Base-by-base conservation (phyloP, 208 protist genomes). In the Leptomonas pyrrhocoris region DNA sequence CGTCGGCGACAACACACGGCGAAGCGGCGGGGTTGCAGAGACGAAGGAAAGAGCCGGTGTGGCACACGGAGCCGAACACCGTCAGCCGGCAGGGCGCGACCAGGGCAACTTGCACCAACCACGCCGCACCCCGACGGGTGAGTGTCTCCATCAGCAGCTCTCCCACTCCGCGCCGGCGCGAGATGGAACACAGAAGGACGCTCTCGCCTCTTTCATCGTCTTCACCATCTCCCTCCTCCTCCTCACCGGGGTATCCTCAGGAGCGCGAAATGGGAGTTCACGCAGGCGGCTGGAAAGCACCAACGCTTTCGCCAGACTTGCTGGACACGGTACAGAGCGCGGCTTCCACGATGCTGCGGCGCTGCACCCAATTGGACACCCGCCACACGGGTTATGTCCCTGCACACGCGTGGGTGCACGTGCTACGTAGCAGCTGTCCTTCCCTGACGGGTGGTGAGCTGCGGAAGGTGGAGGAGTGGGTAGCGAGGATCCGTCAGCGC, bases 41-140 rank as follows among this genome's bases (percentile, higher is more conserved):
- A 23, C 31, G 61, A 19, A 49, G 28, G n/a, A 63, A 68, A 31
- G 21, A 63, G 54, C 53, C 70, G 23, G 36, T 68, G 31, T 61
- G 69, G 67, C 58, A 68, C 23, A 51, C 50, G 12, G 51, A 38
- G 11, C 42, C n/a, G 11, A 28, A 51, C 18, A 8, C 15, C 23
- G 16, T 36, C 2, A 31, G 21, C 23, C 19, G 8, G 45, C 56
- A 9, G n/a, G 18, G n/a, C 2, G 18, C 56, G 51, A 40, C 46
- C 0, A 1, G 28, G 43, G 21, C 8, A 51, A 2, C 23, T 13
- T 18, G 13, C n/a, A 38, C 13, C 3, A 19, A 57, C 8, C 30
- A 57, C 51, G 3, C 8, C 51, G 31, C 60, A 19, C 46, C 60
- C 53, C 25, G 46, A 4, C 43, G 60, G n/a, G 60, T 65, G 46